A percentile compares a stretch with the other conserved stretches of the same genome.
These are phyloP conservation scores for Colletotrichum ledebouriae DNA, from an alignment of 2,329 filamentous ascomycete genomes.

Conservation along the genomic window DNA sequence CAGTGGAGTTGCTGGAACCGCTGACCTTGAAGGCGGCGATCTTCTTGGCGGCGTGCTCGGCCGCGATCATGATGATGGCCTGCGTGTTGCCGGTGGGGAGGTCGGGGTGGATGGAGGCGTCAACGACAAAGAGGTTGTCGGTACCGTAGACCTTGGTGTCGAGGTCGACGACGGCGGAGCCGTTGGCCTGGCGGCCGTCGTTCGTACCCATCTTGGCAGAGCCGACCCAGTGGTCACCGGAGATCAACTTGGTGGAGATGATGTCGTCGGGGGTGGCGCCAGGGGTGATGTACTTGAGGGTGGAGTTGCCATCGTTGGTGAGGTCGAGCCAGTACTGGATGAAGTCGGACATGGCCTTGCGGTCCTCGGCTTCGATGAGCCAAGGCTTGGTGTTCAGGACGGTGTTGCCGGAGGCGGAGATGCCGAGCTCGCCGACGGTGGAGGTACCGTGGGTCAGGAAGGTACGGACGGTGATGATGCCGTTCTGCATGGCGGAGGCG, in stretches of 20 bases:
- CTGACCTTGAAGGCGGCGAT: conserved; percentile 34
- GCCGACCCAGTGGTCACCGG: conserved; percentile 42
- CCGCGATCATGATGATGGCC: conserved; percentile 43
- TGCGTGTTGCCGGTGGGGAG: conserved; percentile 43
- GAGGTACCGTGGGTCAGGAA: conserved; percentile 47
- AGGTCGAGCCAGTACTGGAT: conserved; percentile 40
- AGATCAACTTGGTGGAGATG: conserved; percentile 36
- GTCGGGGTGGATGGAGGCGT: conserved; percentile 72
- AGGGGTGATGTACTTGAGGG: conserved; percentile 32
- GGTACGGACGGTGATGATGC: conserved; percentile 42
- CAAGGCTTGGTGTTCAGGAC: conserved; percentile 44
- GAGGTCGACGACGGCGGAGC: conserved; percentile 67
- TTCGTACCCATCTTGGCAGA: conserved; percentile 59
- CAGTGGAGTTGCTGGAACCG: conserved; percentile 31
- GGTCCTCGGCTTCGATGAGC: conserved; percentile 45
- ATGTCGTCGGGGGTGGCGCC: conserved; percentile 36
- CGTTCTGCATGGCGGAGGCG: conserved; percentile 41
- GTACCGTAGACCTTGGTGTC: conserved; percentile 71
- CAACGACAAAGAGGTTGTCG: conserved; percentile 72
- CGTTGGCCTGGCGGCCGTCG: conserved; percentile 53
- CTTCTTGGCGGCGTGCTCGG: conserved; percentile 42
- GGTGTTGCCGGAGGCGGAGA: conserved; percentile 45
- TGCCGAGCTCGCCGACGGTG: conserved; percentile 45
- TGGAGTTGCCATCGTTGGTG: conserved; percentile 37
- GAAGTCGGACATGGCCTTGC: conserved; percentile 41